Evolutionary conservation across 73 alveolate species (phyloP).

Genomic region (Paramecium bursaria): DNA sequence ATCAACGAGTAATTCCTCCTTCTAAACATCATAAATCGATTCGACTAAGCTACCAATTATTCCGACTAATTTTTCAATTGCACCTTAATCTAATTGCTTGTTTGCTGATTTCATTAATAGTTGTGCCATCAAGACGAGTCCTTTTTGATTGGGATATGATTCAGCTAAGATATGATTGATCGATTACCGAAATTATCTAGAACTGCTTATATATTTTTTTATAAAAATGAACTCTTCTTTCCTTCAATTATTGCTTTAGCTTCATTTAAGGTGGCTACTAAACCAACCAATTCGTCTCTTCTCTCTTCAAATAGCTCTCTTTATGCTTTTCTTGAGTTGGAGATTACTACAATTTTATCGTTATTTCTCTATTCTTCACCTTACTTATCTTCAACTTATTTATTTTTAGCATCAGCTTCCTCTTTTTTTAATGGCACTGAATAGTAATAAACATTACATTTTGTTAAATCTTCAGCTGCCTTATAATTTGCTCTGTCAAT

Average conservation of each 20-base stretch:
- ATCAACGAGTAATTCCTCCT: constrained; percentile 47
- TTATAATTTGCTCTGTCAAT: constrained; percentile 27
- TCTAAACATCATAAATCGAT: constrained; percentile 21
- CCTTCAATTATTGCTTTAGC: constrained; percentile 26
- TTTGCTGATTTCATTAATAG: constrained; percentile 31
- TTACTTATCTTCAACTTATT: constrained; percentile 15
- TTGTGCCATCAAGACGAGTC: constrained; percentile 46
- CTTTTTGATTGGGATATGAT: constrained; percentile 17
- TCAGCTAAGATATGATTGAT: constrained; percentile 30
- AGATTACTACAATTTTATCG: constrained; percentile 1
- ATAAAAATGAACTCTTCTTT: constrained; percentile 4
- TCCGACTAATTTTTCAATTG: constrained; percentile 10
- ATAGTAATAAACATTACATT: constrained; percentile 6
- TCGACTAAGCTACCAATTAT: constrained; percentile 21
- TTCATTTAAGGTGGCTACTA: constrained; percentile 44
- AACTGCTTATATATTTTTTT: not conserved
- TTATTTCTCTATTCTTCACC: constrained; percentile 46
- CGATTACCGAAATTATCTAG: not conserved
- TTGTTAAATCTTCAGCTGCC: constrained; percentile 47
- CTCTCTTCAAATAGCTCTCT: constrained; percentile 24
- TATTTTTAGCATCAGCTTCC: not conserved
- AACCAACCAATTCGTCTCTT: constrained; percentile 34
- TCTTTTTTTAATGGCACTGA: constrained; percentile 38
- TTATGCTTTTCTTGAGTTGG: constrained; percentile 15
- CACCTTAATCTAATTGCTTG: not conserved